Evolutionary conservation across 1,139 yeast genomes (phyloP), one percentile per base, ranked within the genome.

Genomic region (Citeromyces hawaiiensis): DNA sequence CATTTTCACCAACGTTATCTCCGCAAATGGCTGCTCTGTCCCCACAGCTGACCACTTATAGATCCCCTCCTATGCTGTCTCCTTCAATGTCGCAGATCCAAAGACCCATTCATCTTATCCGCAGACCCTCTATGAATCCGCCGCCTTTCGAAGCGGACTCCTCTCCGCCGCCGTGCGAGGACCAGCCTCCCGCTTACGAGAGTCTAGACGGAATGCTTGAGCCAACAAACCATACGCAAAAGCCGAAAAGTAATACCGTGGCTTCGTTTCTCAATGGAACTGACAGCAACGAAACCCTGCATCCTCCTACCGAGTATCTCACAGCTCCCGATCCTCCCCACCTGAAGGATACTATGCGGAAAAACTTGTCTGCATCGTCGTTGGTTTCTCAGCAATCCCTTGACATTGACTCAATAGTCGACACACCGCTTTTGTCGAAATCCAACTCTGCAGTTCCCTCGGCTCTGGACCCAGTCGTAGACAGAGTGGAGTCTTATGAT

Each of bases 111-210:
- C 64, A 62, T 44, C 52, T 63, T 32, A 47, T 65, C 19, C 56
- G 70, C 7, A 54, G 63, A 41, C 70, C 71, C 11, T 60, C 67
- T 0, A 43, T 59, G 6, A 65, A 62, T n/a, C 70, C 70, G 10
- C 70, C 70, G 1, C 65, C 70, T 10, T 65, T 64, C 43, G 63
- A 55, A 17, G 64, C 60, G 1, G 64, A 58, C 37, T 46, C 48
- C 2, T 54, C 64, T 0, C 66, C 65, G 4, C 68, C 68, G 1
- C 53, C 55, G 2, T 42, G 49, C 29, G 36, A 31, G 16, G 45
- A 40, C 31, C 50, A 45, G 40, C 60, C 58, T 4, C 60, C 61
- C 23, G 54, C 66, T 1, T 64, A 64, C 45, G 66, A 60, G n/a
- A 48, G 51, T 31, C 50, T 50, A 1, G 39, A 47, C 2, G 42